phyloP scores from a whole-genome alignment of 768 basidiomycete genomes.

The Tephrocybe rancida region DNA sequence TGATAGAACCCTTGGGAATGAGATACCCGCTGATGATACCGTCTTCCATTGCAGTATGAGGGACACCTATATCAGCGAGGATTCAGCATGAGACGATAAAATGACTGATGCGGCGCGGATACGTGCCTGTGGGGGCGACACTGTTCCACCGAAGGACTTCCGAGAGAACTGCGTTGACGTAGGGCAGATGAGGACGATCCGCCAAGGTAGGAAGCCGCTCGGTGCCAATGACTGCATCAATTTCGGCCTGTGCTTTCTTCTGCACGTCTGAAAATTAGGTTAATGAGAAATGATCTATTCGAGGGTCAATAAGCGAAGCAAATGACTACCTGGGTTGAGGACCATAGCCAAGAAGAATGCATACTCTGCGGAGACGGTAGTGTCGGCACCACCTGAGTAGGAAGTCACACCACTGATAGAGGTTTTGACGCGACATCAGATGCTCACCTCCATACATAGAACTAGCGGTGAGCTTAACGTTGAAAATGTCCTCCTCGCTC shows the following conservation, averaged over 20 bases:
- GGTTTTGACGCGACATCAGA: background rate
- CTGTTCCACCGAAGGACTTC: constrained; percentile 54
- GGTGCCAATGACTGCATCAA: constrained; percentile 42
- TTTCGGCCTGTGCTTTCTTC: constrained; percentile 53
- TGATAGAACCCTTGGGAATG: constrained; percentile 51
- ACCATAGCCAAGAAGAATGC: constrained; percentile 55
- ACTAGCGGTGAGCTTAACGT: constrained; percentile 45
- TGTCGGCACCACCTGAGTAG: constrained; percentile 54
- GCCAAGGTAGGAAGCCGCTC: constrained; percentile 38
- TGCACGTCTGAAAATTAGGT: constrained; percentile 42
- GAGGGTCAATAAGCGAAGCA: background rate
- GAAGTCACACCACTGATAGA: background rate
- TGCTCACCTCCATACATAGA: constrained; percentile 47
- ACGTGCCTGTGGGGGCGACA: constrained; percentile 34
- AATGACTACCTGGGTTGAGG: constrained; percentile 32
- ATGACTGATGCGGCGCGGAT: too few species aligned
- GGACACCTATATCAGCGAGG: constrained; percentile 33
- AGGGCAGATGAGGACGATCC: constrained; percentile 50
- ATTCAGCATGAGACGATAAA: background rate
- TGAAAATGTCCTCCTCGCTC: constrained; percentile 32
- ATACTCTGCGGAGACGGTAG: constrained; percentile 46
- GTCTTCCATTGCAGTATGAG: constrained; percentile 48
- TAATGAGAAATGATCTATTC: background rate
- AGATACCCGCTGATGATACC: constrained; percentile 43
- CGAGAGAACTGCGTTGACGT: constrained; percentile 44